Conservation (phyloP, 345 rosid species). For the Brassica incana region DNA sequence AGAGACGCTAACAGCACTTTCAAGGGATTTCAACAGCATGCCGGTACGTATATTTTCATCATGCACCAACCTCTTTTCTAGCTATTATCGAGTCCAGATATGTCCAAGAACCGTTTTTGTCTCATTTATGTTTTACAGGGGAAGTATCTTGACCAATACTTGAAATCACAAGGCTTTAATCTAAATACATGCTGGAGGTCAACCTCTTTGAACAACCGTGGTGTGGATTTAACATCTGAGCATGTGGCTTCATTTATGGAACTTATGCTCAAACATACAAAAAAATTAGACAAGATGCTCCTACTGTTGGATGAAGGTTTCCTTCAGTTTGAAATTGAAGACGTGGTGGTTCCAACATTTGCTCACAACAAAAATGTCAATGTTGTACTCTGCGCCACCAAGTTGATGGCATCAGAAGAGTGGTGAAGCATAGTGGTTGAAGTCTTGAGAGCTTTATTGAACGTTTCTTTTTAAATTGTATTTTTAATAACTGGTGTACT, state of each 20-base stretch:
- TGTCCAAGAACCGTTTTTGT: background rate
- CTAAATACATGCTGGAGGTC: no score
- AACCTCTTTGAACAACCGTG: background rate
- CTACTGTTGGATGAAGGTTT: background rate
- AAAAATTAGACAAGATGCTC: background rate
- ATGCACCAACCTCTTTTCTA: background rate
- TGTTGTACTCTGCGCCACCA: background rate
- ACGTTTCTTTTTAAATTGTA: background rate
- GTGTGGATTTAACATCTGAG: background rate
- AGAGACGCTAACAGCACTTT: background rate
- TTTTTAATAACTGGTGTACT: background rate
- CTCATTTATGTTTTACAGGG: background rate
- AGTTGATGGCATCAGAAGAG: background rate
- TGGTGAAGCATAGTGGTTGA: background rate
- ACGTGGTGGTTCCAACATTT: background rate
- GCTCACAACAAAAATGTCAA: background rate
- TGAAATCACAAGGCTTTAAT: background rate
- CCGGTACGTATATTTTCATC: background rate
- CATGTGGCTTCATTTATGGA: background rate
- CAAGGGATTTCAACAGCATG: background rate
- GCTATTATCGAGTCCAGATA: background rate
- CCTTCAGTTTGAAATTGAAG: background rate
- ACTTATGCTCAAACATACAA: background rate
- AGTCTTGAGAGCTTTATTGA: background rate
- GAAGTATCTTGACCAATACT: background rate